A percentile compares a stretch with the other conserved stretches of the same genome.
These are phyloP conservation scores for Ricinus communis DNA, from an alignment of 345 rosid species.

Conservation along the genomic window DNA sequence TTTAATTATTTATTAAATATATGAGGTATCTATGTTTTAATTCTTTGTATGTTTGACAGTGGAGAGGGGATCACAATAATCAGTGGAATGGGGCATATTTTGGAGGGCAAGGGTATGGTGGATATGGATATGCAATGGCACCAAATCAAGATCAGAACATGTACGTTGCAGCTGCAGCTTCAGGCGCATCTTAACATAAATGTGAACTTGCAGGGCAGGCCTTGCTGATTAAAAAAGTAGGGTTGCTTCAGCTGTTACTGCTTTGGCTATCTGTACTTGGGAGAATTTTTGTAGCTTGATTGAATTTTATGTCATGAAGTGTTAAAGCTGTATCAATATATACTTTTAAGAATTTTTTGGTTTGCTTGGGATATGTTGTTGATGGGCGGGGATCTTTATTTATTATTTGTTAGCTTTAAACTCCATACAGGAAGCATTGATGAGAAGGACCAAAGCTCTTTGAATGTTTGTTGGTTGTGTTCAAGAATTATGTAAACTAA, in stretches of 20 bases:
- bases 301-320: conserved; percentile 26
- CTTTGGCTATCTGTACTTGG: conserved; percentile 25
- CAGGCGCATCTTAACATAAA: conserved; percentile 55
- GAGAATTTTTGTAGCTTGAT: conserved; percentile 48
- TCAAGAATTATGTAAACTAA: background rate
- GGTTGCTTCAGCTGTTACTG: conserved; percentile 30
- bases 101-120: conserved; percentile 64
- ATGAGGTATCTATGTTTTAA: background rate
- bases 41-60: conserved; percentile 39
- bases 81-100: conserved; percentile 78
- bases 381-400: conserved; percentile 16
- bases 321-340: conserved; percentile 30
- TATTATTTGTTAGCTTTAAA: conserved; percentile 4
- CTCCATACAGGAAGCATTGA: conserved; percentile 5
- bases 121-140: conserved; percentile 52
- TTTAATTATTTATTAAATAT: too few species aligned
- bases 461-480: conserved; percentile 2
- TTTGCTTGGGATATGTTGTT: conserved; percentile 23
- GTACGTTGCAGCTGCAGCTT: conserved; percentile 61
- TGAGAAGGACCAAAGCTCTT: conserved; percentile 13
- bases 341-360: background rate
- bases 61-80: conserved; percentile 65
- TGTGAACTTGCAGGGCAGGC: conserved; percentile 17
- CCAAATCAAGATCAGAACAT: conserved; percentile 50
- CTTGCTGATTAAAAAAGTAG: conserved; percentile 19